Evolutionary conservation across 352 stramenopile genomes (phyloP).

Genomic region (Globisporangium middletonii): DNA sequence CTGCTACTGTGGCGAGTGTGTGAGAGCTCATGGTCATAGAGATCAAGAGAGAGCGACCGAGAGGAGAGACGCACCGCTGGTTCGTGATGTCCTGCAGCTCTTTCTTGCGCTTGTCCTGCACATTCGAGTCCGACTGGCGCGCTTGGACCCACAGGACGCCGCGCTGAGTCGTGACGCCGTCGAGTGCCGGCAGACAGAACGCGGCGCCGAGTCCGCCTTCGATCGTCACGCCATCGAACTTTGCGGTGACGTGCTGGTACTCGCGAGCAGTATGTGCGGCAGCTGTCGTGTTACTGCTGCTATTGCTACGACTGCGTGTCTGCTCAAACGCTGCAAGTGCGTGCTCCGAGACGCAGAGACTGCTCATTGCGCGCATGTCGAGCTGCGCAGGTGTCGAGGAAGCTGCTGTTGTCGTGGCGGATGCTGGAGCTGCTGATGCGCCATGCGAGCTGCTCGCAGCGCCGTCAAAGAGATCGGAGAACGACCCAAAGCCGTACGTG

Average conservation of each 20-base stretch:
- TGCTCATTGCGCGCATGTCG: conserved; percentile 29
- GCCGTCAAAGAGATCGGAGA: conserved; percentile 50
- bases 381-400: conserved; percentile 11
- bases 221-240: conserved; percentile 42
- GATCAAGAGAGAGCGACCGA: neutral
- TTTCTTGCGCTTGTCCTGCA: conserved; percentile 38
- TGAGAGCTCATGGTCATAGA: neutral
- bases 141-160: conserved; percentile 58
- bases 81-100: conserved; percentile 59
- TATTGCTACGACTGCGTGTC: conserved; percentile 7
- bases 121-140: conserved; percentile 42
- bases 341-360: conserved; percentile 45
- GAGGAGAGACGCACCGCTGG: conserved; percentile 4
- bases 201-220: conserved; percentile 40
- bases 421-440: neutral
- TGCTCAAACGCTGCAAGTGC: conserved; percentile 34
- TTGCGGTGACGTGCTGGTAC: conserved; percentile 46
- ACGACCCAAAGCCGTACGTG: conserved; percentile 64
- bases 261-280: conserved; percentile 7
- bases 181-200: conserved; percentile 16
- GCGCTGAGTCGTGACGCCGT: conserved; percentile 1
- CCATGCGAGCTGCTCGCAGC: neutral
- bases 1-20: neutral
- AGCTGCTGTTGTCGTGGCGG: neutral
- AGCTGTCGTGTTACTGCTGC: neutral